Conservation (phyloP, 2,329 filamentous ascomycete species). For the Colletotrichum eremochloae region DNA sequence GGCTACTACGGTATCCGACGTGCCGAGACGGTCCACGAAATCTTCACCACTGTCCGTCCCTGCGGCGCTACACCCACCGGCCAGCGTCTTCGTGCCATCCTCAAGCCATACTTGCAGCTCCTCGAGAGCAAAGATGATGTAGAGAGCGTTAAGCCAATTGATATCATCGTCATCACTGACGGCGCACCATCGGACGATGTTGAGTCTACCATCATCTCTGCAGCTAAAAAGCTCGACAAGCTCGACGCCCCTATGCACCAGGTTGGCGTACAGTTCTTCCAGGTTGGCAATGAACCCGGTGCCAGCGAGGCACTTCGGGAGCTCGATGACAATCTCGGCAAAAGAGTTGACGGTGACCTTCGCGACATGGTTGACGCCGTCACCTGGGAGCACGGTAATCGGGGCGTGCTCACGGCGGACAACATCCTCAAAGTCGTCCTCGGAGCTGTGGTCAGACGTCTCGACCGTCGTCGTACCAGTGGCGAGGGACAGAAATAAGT, state of each 20-base stretch:
- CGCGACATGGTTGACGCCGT: slow-evolving; percentile 95
- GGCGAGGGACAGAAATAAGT: no score
- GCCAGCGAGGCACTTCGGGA: slow-evolving; percentile 76
- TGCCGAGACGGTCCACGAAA: slow-evolving; percentile 68
- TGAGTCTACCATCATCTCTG: slow-evolving; percentile 74
- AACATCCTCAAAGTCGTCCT: slow-evolving; percentile 86
- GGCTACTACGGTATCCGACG: slow-evolving; percentile 76
- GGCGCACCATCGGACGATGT: slow-evolving; percentile 85
- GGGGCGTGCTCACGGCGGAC: slow-evolving; percentile 70
- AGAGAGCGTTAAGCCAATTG: slow-evolving; percentile 78
- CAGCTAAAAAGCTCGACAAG: slow-evolving; percentile 78
- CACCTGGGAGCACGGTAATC: slow-evolving; percentile 69
- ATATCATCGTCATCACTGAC: slow-evolving; percentile 94
- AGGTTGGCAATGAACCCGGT: slow-evolving; percentile 80
- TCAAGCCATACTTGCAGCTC: slow-evolving; percentile 75
- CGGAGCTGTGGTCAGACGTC: slow-evolving; percentile 74
- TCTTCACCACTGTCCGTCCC: slow-evolving; percentile 79
- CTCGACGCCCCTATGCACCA: slow-evolving; percentile 82
- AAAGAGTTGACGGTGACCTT: slow-evolving; percentile 67
- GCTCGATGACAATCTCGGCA: slow-evolving; percentile 80
- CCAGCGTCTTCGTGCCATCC: slow-evolving; percentile 75
- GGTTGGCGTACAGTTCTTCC: slow-evolving; percentile 95
- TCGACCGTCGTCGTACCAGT: slow-evolving; percentile 49
- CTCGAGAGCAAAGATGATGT: slow-evolving; percentile 55
- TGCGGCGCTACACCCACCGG: slow-evolving; percentile 81